Base-by-base conservation (phyloP, 495 filamentous ascomycete genomes). In the Aspergillus haitiensis region DNA sequence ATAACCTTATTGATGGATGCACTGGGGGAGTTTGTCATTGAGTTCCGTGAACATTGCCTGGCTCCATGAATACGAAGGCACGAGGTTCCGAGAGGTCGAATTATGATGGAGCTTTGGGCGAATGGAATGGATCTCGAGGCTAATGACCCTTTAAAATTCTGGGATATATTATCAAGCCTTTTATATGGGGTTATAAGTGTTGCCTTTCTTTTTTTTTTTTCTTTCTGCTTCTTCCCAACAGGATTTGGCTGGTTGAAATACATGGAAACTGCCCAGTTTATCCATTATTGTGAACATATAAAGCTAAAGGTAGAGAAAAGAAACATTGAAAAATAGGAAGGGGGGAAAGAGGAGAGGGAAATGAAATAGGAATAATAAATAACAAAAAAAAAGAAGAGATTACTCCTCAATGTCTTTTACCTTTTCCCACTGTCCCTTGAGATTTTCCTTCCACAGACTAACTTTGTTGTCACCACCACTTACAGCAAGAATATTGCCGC, bases 391-490 rank as follows among this genome's bases (percentile, higher is more conserved):
- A 27, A 27, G 21, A 27, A 27, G 21, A 27, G 21, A 27, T 60
- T 72, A 97, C 79, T 98, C 94, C 75, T 97, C 93, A 71, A 98
- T 92, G 63, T 89, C 90, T 81, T 94, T 96, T 48, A 97, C 91
- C 66, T 87, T 90, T 78, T 98, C 93, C 94, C 94, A 98, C 55
- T 86, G 80, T 27, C 86, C 86, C 72, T 80, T 80, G 50, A 84
- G 72, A 51, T 82, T 82, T 66, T 83, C 81, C 71, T 83, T 83
- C 80, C 80, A 83, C 64, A 83, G 68, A 56, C 86, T 93, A 35
- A 98, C 93, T 77, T 93, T 92, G 77, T 99, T 99, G 78, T 99
- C 93, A n/a, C 87, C 91, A 6, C 89, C 89, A 65, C 86, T 89
- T 55, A 96, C 92, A 12, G 95, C 95, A 64, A 99, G 79, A 39